phyloP scores from a whole-genome alignment of 164 flowering plant species.

The Warburgia ugandensis region DNA sequence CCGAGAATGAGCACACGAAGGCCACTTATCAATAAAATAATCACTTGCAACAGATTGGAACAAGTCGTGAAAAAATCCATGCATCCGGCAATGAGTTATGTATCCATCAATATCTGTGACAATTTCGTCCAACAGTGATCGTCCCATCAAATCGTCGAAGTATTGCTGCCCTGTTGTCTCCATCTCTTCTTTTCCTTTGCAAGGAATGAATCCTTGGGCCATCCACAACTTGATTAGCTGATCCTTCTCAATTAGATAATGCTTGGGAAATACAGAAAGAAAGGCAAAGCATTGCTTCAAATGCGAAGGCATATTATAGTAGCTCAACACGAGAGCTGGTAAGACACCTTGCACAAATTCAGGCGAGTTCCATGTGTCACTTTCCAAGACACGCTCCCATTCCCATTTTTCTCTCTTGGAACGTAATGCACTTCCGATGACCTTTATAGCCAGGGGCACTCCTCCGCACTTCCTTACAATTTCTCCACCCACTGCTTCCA shows the following conservation, averaged over 20 bases:
- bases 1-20: no score
- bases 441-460: conserved; percentile 4
- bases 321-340: conserved; percentile 6
- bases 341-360: not conserved
- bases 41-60: conserved; percentile 3
- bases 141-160: conserved; percentile 6
- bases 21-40: no score
- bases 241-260: not conserved
- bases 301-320: not conserved
- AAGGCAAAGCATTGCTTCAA: conserved; percentile 9
- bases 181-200: no score
- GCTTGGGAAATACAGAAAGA: conserved; percentile 9
- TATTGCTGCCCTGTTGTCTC: conserved; percentile 4
- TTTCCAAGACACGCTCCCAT: conserved; percentile 6
- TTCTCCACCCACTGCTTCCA: not conserved
- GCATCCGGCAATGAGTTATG: conserved; percentile 2
- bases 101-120: not conserved
- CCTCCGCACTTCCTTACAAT: conserved; percentile 9
- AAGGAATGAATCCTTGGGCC: conserved; percentile 7
- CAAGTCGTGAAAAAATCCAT: conserved; percentile 8
- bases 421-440: conserved; percentile 2
- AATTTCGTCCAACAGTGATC: conserved; percentile 4
- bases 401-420: not conserved
- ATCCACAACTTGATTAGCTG: conserved; percentile 7
- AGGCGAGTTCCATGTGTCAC: conserved; percentile 5